Evolutionary conservation across 805 yeast species (phyloP), one percentile per base, ranked within the genome.

Genomic region (Priceomyces carsonii): DNA sequence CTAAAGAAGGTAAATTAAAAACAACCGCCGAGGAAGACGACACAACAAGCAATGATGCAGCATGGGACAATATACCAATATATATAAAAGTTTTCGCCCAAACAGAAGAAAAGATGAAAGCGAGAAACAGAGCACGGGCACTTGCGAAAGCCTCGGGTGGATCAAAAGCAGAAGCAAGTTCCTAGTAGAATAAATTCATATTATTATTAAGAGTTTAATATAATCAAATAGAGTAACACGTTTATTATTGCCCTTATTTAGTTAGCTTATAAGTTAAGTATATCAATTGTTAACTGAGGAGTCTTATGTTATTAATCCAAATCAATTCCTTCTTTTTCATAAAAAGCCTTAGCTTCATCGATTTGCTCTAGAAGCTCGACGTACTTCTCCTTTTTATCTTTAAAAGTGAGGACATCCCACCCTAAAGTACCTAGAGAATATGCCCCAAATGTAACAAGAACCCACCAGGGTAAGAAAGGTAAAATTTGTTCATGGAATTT

Each of bases 1-100:
- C 19, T 17, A 30, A 29, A n/a, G n/a, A n/a, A n/a, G n/a, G n/a
- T n/a, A n/a, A n/a, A n/a, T n/a, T n/a, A n/a, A 33, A 24, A 9
- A 18, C 17, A 48, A 47, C 44, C 40, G 31, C 34, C 44, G 46
- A 29, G 45, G 28, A 24, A 19, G 13, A 5, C 18, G 33, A 23
- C 7, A 44, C 42, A 24, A 29, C 31, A 8, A 57, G 38, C 12
- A 36, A 55, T 24, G 53, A 51, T 10, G 57, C 54, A n/a, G 44
- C 56, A 3, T 68, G 74, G 74, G 59, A 55, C 3, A 51, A 75
- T 35, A 82, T 90, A 35, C 95, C 95, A 6, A 69, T 82, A 9
- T 79, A 84, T 15, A 79, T 91, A 47, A 73, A 77, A 40, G 96
- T 79, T 4, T 91, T 90, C 67, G 88, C 95, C 1, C 83, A 84